phyloP scores from a whole-genome alignment of 176 grass and related monocot species.

The Carex littledalei region DNA sequence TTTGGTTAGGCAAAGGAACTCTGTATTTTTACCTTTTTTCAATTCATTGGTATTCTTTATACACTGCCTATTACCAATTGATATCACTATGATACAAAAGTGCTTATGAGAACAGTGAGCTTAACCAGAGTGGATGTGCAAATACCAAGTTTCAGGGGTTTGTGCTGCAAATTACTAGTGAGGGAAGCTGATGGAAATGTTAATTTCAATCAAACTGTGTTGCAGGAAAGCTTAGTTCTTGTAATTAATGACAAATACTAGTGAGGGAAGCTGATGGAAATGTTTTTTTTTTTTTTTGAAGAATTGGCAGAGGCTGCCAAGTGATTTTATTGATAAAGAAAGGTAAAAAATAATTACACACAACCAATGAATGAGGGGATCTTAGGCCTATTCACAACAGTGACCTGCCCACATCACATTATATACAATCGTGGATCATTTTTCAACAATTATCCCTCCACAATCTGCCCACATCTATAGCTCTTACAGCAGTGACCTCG shows the following conservation, averaged over 20 bases:
- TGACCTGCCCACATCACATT: no score
- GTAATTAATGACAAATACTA: background rate
- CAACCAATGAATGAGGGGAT: no score
- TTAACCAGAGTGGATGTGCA: background rate
- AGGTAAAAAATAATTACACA: no score
- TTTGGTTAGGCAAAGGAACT: background rate
- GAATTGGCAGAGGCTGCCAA: no score
- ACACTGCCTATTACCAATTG: background rate
- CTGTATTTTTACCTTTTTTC: background rate
- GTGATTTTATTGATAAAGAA: no score
- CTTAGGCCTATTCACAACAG: no score
- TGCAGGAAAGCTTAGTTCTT: no score
- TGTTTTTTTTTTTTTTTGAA: no score
- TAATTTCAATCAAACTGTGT: background rate
- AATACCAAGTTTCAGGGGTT: background rate
- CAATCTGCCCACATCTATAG: no score
- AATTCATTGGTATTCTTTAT: background rate
- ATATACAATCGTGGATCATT: no score
- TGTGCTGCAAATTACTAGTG: background rate
- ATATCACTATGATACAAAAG: background rate
- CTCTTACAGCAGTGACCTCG: no score
- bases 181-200: background rate
- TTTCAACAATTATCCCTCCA: no score
- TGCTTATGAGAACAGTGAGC: background rate
- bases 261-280: background rate